A percentile compares a stretch with the other conserved stretches of the same genome.
phyloP scores from a whole-genome alignment of 768 basidiomycete species.

The Serendipita sp. region DNA sequence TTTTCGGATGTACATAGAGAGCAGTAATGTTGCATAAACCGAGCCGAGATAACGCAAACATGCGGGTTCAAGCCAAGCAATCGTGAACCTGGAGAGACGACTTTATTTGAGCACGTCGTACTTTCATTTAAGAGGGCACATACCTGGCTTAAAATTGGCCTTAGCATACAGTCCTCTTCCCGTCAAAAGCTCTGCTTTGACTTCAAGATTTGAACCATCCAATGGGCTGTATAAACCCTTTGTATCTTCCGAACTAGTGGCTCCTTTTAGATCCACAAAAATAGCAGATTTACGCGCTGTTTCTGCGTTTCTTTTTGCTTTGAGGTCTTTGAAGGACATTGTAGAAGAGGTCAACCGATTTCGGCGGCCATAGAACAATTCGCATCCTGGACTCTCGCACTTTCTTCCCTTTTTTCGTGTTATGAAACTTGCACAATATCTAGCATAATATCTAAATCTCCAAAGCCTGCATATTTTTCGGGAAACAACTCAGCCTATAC shows the following conservation, averaged over 20 bases:
- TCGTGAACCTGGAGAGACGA: constrained; percentile 32
- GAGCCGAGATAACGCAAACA: constrained; percentile 47
- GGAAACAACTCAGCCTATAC: not conserved
- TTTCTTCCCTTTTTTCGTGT: not conserved
- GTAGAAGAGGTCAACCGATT: not conserved
- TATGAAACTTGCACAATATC: not conserved
- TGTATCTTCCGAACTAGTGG: not conserved
- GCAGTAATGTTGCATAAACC: constrained; percentile 46
- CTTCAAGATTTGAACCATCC: not conserved
- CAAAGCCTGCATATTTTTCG: not conserved
- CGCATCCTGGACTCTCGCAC: not conserved
- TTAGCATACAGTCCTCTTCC: constrained; percentile 36
- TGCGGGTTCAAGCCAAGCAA: constrained; percentile 45
- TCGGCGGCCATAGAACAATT: not conserved
- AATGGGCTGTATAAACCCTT: not conserved
- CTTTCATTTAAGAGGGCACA: not conserved
- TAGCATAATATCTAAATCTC: not conserved
- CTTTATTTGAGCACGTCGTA: not conserved
- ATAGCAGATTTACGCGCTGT: not conserved
- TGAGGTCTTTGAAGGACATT: constrained; percentile 3
- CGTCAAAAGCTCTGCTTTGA: not conserved
- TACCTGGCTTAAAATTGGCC: constrained; percentile 25
- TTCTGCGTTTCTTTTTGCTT: not conserved
- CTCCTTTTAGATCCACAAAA: not conserved
- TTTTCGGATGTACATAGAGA: constrained; percentile 39